A percentile compares a stretch with the other conserved stretches of the same genome.
These are phyloP conservation scores for Thelonectria rubi DNA, from an alignment of 2,329 filamentous ascomycete species.

Conservation along the genomic window DNA sequence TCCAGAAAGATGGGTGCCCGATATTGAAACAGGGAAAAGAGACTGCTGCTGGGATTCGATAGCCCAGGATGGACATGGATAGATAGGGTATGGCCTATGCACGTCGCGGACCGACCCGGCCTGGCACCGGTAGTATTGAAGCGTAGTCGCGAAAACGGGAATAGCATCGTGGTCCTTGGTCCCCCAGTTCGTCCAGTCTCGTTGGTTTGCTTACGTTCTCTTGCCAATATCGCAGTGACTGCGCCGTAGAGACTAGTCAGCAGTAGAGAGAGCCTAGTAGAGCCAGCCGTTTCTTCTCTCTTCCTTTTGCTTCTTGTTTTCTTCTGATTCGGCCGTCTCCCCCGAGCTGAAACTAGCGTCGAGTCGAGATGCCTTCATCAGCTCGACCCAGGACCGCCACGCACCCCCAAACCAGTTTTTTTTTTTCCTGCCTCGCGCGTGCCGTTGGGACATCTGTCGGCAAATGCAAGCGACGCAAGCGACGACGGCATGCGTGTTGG, in stretches of 20 bases:
- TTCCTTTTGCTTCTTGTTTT: too few relatives aligned
- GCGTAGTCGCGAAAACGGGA: not conserved
- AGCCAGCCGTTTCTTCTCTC: too few relatives aligned
- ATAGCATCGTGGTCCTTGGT: not conserved
- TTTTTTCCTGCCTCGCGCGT: not conserved
- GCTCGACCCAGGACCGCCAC: conserved; percentile 11
- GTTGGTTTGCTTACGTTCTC: not conserved
- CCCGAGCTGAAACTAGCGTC: conserved; percentile 9
- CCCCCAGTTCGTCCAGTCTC: conserved; percentile 11
- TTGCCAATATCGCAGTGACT: not conserved
- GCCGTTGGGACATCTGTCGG: not conserved
- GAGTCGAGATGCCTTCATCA: conserved; percentile 1
- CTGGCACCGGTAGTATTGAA: not conserved
- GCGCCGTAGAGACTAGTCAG: too few relatives aligned
- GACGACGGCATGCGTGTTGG: too few relatives aligned
- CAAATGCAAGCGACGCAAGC: not conserved
- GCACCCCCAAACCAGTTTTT: conserved; percentile 2
- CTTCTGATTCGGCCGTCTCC: too few relatives aligned
- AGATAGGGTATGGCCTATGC: not conserved
- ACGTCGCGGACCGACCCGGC: conserved; percentile 18
- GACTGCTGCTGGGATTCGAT: conserved; percentile 11
- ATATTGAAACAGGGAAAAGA: too few relatives aligned
- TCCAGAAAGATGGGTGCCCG: not conserved
- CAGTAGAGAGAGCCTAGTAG: too few relatives aligned
- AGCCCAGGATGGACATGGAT: conserved; percentile 2